These are phyloP conservation scores for Rhododendron williamsianum DNA, from an alignment of 148 eudicot species.

Conservation along the genomic window DNA sequence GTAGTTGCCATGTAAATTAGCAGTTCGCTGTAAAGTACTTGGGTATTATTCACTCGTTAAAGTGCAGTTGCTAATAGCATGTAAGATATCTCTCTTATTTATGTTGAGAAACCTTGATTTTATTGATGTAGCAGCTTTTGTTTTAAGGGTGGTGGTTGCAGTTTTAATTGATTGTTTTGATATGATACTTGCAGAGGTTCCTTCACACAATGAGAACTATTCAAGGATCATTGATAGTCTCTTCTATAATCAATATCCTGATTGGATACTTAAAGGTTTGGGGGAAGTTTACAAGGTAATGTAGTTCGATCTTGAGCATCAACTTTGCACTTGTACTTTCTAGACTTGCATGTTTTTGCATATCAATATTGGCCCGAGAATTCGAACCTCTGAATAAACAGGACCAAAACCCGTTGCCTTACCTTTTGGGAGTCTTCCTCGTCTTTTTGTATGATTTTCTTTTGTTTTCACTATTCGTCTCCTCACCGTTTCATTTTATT, in stretches of 20 bases:
- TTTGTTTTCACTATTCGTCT: background rate
- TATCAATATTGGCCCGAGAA: background rate
- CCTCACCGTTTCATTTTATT: background rate
- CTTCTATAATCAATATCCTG: slow-evolving; percentile 74
- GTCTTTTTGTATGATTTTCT: background rate
- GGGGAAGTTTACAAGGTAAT: slow-evolving; percentile 72
- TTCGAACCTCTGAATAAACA: background rate
- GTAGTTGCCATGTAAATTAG: background rate
- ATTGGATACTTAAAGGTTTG: slow-evolving; percentile 71
- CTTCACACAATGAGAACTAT: slow-evolving; percentile 78
- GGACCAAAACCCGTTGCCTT: background rate
- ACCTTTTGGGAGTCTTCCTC: background rate
- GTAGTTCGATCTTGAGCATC: background rate
- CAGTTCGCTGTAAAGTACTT: background rate
- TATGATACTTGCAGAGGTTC: slow-evolving; percentile 59
- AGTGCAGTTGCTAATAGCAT: background rate
- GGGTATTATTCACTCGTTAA: background rate
- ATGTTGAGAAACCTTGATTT: background rate
- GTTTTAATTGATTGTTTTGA: background rate
- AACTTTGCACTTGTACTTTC: background rate
- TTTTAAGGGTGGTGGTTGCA: background rate
- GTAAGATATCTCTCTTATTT: background rate
- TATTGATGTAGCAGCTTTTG: background rate
- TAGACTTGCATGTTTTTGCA: background rate
- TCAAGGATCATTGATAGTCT: slow-evolving; percentile 86